Evolutionary conservation across 441 rosid genomes (phyloP).

Genomic region (Oxalis stricta): DNA sequence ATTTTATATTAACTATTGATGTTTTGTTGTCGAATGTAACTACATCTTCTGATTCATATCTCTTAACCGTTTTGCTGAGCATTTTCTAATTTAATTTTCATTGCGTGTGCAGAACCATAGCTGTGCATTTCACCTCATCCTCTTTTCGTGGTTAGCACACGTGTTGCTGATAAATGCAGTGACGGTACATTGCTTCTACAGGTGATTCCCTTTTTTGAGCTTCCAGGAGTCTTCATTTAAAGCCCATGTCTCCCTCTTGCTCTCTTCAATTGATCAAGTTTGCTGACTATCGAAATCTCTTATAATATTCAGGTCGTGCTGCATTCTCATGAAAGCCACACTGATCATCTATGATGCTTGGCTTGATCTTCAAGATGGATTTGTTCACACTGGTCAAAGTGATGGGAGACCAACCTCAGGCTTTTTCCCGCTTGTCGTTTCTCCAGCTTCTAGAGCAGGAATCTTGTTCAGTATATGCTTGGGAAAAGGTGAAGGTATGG

Average conservation of each 20-base stretch:
- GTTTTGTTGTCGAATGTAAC: neutral
- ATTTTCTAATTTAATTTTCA: slow-evolving; percentile 7
- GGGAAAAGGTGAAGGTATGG: slow-evolving; percentile 47
- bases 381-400: slow-evolving; percentile 48
- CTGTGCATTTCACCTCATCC: slow-evolving; percentile 96
- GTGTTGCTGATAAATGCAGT: slow-evolving; percentile 72
- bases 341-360: slow-evolving; percentile 77
- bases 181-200: slow-evolving; percentile 79
- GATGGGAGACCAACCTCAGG: slow-evolving; percentile 78
- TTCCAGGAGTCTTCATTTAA: slow-evolving; percentile 5
- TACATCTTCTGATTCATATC: neutral
- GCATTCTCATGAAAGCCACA: slow-evolving; percentile 87
- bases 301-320: slow-evolving; percentile 88
- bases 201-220: slow-evolving; percentile 30
- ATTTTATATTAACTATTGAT: neutral
- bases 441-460: slow-evolving; percentile 75
- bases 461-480: slow-evolving; percentile 62
- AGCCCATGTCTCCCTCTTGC: neutral
- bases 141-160: slow-evolving; percentile 75
- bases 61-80: neutral
- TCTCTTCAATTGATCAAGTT: neutral
- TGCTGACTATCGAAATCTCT: neutral
- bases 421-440: slow-evolving; percentile 73
- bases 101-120: slow-evolving; percentile 59
- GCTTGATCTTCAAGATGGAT: slow-evolving; percentile 95